A percentile compares a stretch with the other conserved stretches of the same genome.
Evolutionary conservation across 1,139 yeast genomes (phyloP).

Genomic region (Candida gigantensis): DNA sequence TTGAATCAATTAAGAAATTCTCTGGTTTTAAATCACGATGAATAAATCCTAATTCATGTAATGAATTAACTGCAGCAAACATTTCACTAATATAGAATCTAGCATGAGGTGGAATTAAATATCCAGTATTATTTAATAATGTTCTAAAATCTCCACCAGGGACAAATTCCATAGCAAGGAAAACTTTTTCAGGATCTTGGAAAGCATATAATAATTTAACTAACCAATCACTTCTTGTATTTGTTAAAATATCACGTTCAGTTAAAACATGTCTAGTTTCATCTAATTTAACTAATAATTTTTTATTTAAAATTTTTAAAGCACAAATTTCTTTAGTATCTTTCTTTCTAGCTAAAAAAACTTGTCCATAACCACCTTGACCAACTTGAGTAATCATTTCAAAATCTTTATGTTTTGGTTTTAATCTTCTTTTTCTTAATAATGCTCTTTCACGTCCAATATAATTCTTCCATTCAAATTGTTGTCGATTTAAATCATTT

Average conservation of each 20-base stretch:
- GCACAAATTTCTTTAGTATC: slow-evolving; percentile 97
- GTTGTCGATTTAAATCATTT: slow-evolving; percentile 47
- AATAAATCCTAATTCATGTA: slow-evolving; percentile 93
- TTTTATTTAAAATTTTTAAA: slow-evolving; percentile 85
- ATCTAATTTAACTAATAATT: slow-evolving; percentile 80
- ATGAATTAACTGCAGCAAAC: slow-evolving; percentile 91
- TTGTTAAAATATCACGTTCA: slow-evolving; percentile 93
- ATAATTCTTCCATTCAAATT: slow-evolving; percentile 78
- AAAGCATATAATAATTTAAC: slow-evolving; percentile 92
- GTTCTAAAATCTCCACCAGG: slow-evolving; percentile 99
- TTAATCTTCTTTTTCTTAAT: slow-evolving; percentile 82
- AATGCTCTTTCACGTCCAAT: slow-evolving; percentile 82
- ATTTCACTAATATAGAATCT: slow-evolving; percentile 93
- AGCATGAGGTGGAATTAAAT: slow-evolving; percentile 91
- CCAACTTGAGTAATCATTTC: slow-evolving; percentile 98
- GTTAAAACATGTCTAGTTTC: slow-evolving; percentile 96
- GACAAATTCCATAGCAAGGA: slow-evolving; percentile 97
- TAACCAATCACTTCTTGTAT: slow-evolving; percentile 94
- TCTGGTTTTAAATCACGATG: slow-evolving; percentile 98
- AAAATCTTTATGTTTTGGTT: slow-evolving; percentile 93
- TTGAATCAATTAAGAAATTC: slow-evolving; percentile 88
- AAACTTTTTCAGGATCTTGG: slow-evolving; percentile 88
- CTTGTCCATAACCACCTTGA: slow-evolving; percentile 99
- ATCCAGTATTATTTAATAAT: slow-evolving; percentile 87
- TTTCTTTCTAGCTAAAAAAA: slow-evolving; percentile 87